Evolutionary conservation across 176 grass and related monocot genomes (phyloP).

Genomic region (Lolium rigidum): DNA sequence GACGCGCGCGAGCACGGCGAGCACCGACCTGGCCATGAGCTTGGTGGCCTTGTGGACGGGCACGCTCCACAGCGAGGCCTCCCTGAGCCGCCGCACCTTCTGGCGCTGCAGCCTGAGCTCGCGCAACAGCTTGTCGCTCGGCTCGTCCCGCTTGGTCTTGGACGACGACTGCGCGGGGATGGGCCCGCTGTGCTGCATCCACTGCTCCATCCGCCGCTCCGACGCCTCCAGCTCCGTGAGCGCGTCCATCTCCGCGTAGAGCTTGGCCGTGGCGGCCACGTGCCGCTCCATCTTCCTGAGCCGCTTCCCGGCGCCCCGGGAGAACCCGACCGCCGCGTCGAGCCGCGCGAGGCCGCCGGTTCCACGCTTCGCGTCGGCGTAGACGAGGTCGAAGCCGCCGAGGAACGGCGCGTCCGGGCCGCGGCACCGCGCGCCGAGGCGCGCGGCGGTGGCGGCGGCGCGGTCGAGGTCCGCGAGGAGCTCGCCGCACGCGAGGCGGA

Average conservation of each 20-base stretch:
- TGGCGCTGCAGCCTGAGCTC: slow-evolving; percentile 56
- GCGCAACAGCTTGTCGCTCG: slow-evolving; percentile 42
- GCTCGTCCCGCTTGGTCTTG: slow-evolving; percentile 27
- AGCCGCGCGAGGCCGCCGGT: slow-evolving; percentile 43
- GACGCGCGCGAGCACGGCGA: slow-evolving; percentile 68
- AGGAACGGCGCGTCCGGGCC: slow-evolving; percentile 12
- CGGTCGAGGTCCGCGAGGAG: slow-evolving; percentile 68
- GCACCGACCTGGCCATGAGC: slow-evolving; percentile 71
- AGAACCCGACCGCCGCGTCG: slow-evolving; percentile 51
- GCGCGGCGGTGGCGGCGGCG: slow-evolving; percentile 49
- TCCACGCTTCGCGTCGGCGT: slow-evolving; percentile 65
- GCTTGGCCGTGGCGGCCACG: slow-evolving; percentile 42
- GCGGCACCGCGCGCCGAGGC: slow-evolving; percentile 51
- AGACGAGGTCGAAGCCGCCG: slow-evolving; percentile 51
- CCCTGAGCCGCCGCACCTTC: slow-evolving; percentile 60
- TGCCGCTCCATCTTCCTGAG: slow-evolving; percentile 76
- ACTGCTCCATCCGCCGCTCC: slow-evolving; percentile 67
- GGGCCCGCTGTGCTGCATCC: slow-evolving; percentile 74
- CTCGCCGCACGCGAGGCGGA: slow-evolving; percentile 72
- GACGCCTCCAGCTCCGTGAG: slow-evolving; percentile 74
- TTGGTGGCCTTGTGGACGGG: slow-evolving; percentile 51
- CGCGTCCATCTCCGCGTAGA: slow-evolving; percentile 82
- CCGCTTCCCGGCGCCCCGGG: slow-evolving; percentile 48
- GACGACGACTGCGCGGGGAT: slow-evolving; percentile 58
- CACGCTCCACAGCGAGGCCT: slow-evolving; percentile 69